Conservation (phyloP, 306 rosid genomes). For the Lathyrus sativus region DNA sequence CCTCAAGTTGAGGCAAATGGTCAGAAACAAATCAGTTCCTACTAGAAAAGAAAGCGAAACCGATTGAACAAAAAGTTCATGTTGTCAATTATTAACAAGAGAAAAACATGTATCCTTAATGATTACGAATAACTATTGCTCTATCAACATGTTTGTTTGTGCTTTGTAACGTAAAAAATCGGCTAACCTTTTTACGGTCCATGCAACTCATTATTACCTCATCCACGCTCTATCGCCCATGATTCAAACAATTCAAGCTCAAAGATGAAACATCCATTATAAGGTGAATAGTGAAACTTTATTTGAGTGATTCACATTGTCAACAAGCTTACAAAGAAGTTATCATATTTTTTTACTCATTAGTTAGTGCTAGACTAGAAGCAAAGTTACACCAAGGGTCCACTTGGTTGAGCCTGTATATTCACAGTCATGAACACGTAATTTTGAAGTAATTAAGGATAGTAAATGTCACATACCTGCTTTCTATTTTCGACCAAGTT, state of each 20-base stretch:
- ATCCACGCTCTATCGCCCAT: constrained; percentile 29
- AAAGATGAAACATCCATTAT: constrained; percentile 27
- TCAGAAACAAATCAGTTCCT: constrained; percentile 34
- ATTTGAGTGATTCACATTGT: neutral
- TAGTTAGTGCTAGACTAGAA: constrained; percentile 31
- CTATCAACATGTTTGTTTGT: constrained; percentile 64
- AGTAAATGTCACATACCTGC: constrained; percentile 10
- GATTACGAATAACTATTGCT: constrained; percentile 35
- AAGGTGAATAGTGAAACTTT: constrained; percentile 10
- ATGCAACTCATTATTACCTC: constrained; percentile 51
- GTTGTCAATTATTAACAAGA: constrained; percentile 43
- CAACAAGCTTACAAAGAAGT: neutral
- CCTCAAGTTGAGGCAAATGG: constrained; percentile 53
- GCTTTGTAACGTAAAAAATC: constrained; percentile 47
- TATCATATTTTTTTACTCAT: constrained; percentile 1
- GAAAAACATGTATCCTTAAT: constrained; percentile 33
- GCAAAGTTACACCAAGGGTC: constrained; percentile 43
- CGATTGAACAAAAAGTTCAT: constrained; percentile 44
- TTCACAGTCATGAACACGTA: constrained; percentile 39
- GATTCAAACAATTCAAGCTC: constrained; percentile 31
- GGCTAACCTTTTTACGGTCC: constrained; percentile 39
- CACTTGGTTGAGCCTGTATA: constrained; percentile 38
- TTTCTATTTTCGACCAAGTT: neutral
- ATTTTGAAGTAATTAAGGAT: constrained; percentile 40
- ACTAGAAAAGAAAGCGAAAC: constrained; percentile 39